Evolutionary conservation across 2,329 filamentous ascomycete species (phyloP).

Genomic region (Ophiostoma ips): DNA sequence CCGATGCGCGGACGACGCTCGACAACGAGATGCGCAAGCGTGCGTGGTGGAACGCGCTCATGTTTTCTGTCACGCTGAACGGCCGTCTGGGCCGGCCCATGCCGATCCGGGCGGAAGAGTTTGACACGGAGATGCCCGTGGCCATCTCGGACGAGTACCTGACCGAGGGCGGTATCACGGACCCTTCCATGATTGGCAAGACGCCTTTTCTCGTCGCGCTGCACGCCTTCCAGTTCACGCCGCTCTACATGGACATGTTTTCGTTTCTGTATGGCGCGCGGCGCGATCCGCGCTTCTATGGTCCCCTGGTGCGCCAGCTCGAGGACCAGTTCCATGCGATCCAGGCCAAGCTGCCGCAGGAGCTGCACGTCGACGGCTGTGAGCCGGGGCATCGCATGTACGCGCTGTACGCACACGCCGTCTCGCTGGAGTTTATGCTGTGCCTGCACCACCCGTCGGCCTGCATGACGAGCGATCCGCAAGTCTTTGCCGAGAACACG

Average conservation of each 20-base stretch:
- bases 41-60: slow-evolving; percentile 60
- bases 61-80: slow-evolving; percentile 52
- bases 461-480: slow-evolving; percentile 38
- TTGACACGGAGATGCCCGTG: slow-evolving; percentile 65
- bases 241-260: slow-evolving; percentile 60
- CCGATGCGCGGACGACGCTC: slow-evolving; percentile 35
- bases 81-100: slow-evolving; percentile 68
- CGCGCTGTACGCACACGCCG: slow-evolving; percentile 39
- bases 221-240: slow-evolving; percentile 48
- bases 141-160: slow-evolving; percentile 57
- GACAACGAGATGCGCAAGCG: slow-evolving; percentile 66
- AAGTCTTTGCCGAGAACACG: slow-evolving; percentile 46
- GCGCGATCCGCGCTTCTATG: slow-evolving; percentile 48
- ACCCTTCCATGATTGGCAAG: slow-evolving; percentile 32
- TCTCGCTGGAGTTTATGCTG: slow-evolving; percentile 43
- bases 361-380: slow-evolving; percentile 36
- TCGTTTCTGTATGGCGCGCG: slow-evolving; percentile 61
- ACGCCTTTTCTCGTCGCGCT: slow-evolving; percentile 51
- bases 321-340: slow-evolving; percentile 51
- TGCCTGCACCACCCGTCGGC: slow-evolving; percentile 49
- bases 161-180: slow-evolving; percentile 45
- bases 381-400: slow-evolving; percentile 32
- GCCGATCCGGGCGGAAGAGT: slow-evolving; percentile 58
- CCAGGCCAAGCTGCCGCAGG: slow-evolving; percentile 48
- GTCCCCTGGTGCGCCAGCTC: slow-evolving; percentile 46